phyloP scores from a whole-genome alignment of 345 rosid species.

The Arabidopsis thaliana region DNA sequence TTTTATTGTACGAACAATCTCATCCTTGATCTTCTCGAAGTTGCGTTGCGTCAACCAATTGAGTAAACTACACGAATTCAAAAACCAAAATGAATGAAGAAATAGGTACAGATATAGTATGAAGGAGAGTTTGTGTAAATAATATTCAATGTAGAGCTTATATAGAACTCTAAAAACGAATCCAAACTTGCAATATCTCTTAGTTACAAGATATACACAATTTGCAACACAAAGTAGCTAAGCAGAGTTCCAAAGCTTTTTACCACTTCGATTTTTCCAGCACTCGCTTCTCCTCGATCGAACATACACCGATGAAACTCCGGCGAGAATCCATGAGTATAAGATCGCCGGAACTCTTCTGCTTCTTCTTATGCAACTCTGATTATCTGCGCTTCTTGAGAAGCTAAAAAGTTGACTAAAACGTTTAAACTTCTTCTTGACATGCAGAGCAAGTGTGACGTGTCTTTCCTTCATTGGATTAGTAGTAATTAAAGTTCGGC shows the following conservation, averaged over 20 bases:
- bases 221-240: too few relatives aligned
- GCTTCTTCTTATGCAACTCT: neutral
- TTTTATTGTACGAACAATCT: slow-evolving; percentile 31
- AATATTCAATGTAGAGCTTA: too few relatives aligned
- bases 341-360: neutral
- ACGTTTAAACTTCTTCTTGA: neutral
- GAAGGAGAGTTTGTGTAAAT: too few relatives aligned
- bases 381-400: neutral
- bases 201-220: too few relatives aligned
- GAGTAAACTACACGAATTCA: slow-evolving; percentile 16
- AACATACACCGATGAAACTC: neutral
- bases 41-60: slow-evolving; percentile 36
- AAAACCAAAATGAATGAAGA: neutral
- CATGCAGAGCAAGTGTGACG: neutral
- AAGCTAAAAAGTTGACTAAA: neutral
- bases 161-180: too few relatives aligned
- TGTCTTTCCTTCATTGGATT: neutral
- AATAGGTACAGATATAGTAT: too few relatives aligned
- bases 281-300: neutral
- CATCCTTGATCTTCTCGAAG: slow-evolving; percentile 38
- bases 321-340: neutral
- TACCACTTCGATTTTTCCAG: slow-evolving; percentile 6
- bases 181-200: too few relatives aligned
- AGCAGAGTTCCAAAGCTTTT: neutral
- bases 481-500: neutral